Evolutionary conservation across 208 protist genomes (phyloP).

Genomic region (Leptomonas pyrrhocoris): DNA sequence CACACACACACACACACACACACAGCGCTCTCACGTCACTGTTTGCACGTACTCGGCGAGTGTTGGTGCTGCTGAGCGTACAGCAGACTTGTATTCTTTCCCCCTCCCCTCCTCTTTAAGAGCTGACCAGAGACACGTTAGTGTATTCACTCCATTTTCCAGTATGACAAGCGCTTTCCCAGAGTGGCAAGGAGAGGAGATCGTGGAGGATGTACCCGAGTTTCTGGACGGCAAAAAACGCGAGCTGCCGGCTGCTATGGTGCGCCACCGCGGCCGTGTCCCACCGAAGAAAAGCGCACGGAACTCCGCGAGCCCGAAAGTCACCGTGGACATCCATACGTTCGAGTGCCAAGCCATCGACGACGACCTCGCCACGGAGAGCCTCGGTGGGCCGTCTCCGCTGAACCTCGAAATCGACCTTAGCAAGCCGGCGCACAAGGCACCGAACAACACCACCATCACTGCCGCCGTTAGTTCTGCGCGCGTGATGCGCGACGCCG

Average conservation of each 20-base stretch:
- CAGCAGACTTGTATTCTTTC: neutral
- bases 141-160: neutral
- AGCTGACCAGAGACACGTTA: too few relatives aligned
- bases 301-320: constrained; percentile 16
- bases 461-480: neutral
- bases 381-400: constrained; percentile 7
- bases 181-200: constrained; percentile 38
- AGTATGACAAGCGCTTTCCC: constrained; percentile 17
- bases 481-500: neutral
- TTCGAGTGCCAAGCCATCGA: constrained; percentile 32
- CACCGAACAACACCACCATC: neutral
- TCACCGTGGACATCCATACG: constrained; percentile 14
- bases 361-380: constrained; percentile 24
- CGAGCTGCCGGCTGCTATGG: constrained; percentile 3
- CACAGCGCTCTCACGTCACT: neutral
- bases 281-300: constrained; percentile 31
- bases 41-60: neutral
- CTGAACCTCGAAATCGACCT: constrained; percentile 3
- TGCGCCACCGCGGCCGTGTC: constrained; percentile 26
- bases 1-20: neutral
- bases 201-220: constrained; percentile 50
- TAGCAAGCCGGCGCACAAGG: neutral
- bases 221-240: constrained; percentile 33
- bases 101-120: neutral
- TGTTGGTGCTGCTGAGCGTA: neutral